Percentiles rank a stretch among this genome's conserved stretches.
These are phyloP conservation scores for Candida chilensis DNA, from an alignment of 805 yeast genomes.

Conservation along the genomic window DNA sequence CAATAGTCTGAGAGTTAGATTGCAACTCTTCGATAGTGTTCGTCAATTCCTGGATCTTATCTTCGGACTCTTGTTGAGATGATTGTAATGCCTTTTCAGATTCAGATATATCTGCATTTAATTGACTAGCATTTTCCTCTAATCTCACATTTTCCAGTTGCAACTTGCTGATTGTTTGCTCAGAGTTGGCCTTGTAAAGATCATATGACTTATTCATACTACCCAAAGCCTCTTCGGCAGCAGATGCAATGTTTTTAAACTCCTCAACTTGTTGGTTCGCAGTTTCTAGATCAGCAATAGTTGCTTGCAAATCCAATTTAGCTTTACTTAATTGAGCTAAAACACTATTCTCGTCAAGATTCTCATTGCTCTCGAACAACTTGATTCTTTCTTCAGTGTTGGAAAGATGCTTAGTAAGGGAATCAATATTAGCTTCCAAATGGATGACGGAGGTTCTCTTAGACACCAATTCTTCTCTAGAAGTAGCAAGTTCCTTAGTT, in stretches of 20 bases:
- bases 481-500: conserved; percentile 28
- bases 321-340: conserved; percentile 8
- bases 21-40: conserved; percentile 6
- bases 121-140: conserved; percentile 3
- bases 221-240: conserved; percentile 58
- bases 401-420: conserved; percentile 16
- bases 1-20: conserved; percentile 10
- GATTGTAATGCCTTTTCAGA: conserved; percentile 1
- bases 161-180: conserved; percentile 3
- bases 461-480: conserved; percentile 29
- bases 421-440: conserved; percentile 24
- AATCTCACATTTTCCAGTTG: conserved; percentile 1
- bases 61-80: background rate
- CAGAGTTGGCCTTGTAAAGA: conserved; percentile 19
- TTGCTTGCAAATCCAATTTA: conserved; percentile 30
- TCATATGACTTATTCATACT: conserved; percentile 48
- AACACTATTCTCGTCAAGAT: conserved; percentile 11
- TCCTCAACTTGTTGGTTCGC: conserved; percentile 53
- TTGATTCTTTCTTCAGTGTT: conserved; percentile 12
- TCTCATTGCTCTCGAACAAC: conserved; percentile 12
- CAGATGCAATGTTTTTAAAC: conserved; percentile 50
- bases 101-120: conserved; percentile 1
- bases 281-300: conserved; percentile 44
- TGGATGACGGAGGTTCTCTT: conserved; percentile 29
- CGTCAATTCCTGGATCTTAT: conserved; percentile 1